Conservation (phyloP, 2,329 filamentous ascomycete species). For the Monilinia polystroma region DNA sequence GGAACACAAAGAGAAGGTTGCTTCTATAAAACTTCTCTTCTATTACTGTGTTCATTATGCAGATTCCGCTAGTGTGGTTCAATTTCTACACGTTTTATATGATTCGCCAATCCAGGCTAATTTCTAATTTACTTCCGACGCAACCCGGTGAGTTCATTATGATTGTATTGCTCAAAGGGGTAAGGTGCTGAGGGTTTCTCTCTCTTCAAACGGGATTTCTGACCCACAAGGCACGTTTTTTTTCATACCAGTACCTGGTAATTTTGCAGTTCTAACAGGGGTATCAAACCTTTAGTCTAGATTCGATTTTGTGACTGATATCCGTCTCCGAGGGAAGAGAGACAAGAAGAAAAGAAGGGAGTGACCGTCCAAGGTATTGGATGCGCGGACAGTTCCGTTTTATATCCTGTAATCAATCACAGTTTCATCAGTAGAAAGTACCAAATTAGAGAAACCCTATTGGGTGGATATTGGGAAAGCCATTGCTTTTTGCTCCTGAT, state of each 20-base stretch:
- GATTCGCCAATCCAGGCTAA: too few species aligned
- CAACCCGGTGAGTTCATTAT: neutral
- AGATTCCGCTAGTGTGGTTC: constrained; percentile 1
- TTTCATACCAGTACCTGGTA: constrained; percentile 1
- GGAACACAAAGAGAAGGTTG: neutral
- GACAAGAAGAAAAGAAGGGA: neutral
- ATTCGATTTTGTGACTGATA: neutral
- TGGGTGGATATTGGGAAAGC: neutral
- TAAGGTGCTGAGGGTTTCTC: constrained; percentile 1
- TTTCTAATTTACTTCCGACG: constrained; percentile 3
- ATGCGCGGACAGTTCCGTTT: constrained; percentile 2
- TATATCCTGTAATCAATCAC: constrained; percentile 7
- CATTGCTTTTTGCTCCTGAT: neutral
- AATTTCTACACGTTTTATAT: too few species aligned
- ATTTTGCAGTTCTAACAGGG: neutral
- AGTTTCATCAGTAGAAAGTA: neutral
- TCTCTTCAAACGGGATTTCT: constrained; percentile 1
- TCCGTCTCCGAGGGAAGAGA: neutral
- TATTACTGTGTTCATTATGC: neutral
- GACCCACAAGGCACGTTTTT: neutral
- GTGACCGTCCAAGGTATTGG: neutral
- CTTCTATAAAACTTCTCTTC: neutral
- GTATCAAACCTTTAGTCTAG: neutral
- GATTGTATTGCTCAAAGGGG: constrained; percentile 1
- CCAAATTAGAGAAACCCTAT: neutral